phyloP scores from a whole-genome alignment of 768 basidiomycete genomes.

The Dentipellis fragilis region DNA sequence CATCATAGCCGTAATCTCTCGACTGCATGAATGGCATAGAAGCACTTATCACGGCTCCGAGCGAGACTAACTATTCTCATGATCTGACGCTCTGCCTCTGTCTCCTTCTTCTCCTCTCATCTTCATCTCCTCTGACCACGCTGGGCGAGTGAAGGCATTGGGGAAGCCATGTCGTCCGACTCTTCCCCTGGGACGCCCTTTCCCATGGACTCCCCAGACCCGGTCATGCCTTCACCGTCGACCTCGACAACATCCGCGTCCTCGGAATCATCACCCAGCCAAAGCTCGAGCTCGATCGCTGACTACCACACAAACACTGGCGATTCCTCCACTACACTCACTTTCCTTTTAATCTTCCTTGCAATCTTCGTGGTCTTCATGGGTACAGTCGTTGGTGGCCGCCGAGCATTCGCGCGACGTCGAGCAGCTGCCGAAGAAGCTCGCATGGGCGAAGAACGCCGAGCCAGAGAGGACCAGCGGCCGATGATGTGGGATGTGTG shows the following conservation, averaged over 20 bases:
- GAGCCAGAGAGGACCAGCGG: not conserved
- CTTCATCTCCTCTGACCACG: not conserved
- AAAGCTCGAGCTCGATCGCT: too few species aligned
- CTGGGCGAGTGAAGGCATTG: not conserved
- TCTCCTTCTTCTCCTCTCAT: not conserved
- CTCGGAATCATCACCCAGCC: not conserved
- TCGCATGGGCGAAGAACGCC: too few species aligned
- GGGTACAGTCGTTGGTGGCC: not conserved
- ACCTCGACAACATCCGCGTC: not conserved
- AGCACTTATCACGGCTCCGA: too few species aligned
- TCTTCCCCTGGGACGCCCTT: not conserved
- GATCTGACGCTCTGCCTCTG: not conserved
- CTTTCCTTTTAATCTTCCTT: constrained; percentile 1
- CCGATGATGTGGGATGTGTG: constrained; percentile 8
- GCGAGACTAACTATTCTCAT: too few species aligned
- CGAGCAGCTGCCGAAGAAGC: too few species aligned
- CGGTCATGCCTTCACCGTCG: not conserved
- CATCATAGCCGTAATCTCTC: too few species aligned
- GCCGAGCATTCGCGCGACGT: too few species aligned
- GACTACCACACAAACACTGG: not conserved
- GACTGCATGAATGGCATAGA: too few species aligned
- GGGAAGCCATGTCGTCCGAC: not conserved
- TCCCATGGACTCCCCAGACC: not conserved
- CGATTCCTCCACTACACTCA: not conserved
- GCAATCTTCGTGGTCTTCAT: not conserved